Evolutionary conservation across 139 green algal genomes (phyloP), one percentile per base, ranked within the genome.

Genomic region (Astrephomene gubernaculifera): DNA sequence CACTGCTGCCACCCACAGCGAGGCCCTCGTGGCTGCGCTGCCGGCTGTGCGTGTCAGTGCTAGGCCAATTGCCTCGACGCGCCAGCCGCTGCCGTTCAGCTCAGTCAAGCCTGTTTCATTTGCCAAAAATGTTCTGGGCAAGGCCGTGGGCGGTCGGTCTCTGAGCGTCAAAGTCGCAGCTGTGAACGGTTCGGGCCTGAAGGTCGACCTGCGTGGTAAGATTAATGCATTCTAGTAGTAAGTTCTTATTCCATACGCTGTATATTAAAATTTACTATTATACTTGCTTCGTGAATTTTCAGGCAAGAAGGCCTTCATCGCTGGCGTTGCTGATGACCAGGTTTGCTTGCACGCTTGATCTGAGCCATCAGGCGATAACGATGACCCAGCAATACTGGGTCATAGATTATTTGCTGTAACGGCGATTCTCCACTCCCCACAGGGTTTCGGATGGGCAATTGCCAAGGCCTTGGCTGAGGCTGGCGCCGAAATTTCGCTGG

Each of bases 281-380:
- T n/a, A n/a, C n/a, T n/a, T n/a, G n/a, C n/a, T n/a, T n/a, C n/a
- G n/a, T n/a, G n/a, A n/a, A n/a, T 49, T 10, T 71, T 75, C 92
- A 98, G 97, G 97, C 60, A 99, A 99, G 94, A 96, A 96, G 83
- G 97, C 96, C 0, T 99, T 99, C 92, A 97, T 99, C 52, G 97
- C 97, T 49, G 97, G 97, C 52, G 96, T 99, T 52, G 97, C 97
- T 52, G 97, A 99, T 82, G 97, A 99, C 91, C 94, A 99, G 92
- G 96, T 75, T 75, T 75, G 35, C 68, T 75, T 75, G 68, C 68
- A 75, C 39, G 49, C 17, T 17, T 57, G 49, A 17, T 57, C 17
- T 57, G 14, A 12, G 12, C 49, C 14, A 57, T 12, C 14, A 12
- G 49, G 12, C 17, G 49, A 57, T 25, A 57, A 57, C 49, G 17